Percentiles rank a stretch among this genome's conserved stretches.
Evolutionary conservation across 257 asterid genomes (phyloP).

Genomic region (Scutellaria baicalensis): DNA sequence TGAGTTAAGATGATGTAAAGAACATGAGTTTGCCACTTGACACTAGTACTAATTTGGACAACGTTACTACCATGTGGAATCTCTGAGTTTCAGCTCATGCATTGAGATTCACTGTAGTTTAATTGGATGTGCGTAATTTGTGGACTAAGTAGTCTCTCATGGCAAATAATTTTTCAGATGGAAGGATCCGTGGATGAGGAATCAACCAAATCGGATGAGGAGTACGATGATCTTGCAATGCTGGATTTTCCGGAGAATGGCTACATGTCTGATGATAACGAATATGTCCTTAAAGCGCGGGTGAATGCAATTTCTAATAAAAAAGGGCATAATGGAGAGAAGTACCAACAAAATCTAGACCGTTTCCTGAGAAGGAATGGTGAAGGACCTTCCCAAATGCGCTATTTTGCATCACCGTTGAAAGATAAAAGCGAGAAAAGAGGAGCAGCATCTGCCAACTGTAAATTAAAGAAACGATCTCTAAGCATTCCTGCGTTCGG

Average conservation of each 20-base stretch:
- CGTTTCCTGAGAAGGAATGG: conserved; percentile 30
- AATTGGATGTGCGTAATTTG: neutral
- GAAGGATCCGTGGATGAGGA: conserved; percentile 93
- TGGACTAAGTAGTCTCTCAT: neutral
- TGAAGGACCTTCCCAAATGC: conserved; percentile 19
- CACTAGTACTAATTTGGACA: neutral
- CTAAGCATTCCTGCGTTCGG: conserved; percentile 46
- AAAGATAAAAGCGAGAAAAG: conserved; percentile 29
- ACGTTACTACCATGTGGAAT: neutral
- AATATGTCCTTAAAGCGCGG: conserved; percentile 9
- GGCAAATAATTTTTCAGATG: conserved; percentile 32
- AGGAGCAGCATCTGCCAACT: conserved; percentile 6
- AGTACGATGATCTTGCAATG: conserved; percentile 87
- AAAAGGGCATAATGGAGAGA: conserved; percentile 24
- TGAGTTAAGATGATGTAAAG: neutral
- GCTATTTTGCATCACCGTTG: conserved; percentile 23
- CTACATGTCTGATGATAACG: conserved; percentile 40
- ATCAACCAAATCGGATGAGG: conserved; percentile 76
- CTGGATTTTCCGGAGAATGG: conserved; percentile 36
- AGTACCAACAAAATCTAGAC: conserved; percentile 39
- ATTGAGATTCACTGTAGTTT: neutral
- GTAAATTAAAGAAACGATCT: conserved; percentile 43
- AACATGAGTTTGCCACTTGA: neutral
- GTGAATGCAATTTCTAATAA: conserved; percentile 2
- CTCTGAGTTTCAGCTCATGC: neutral